A percentile compares a stretch with the other conserved stretches of the same genome.
phyloP scores from a whole-genome alignment of 139 green algal species.

The Asterochloris sp. region DNA sequence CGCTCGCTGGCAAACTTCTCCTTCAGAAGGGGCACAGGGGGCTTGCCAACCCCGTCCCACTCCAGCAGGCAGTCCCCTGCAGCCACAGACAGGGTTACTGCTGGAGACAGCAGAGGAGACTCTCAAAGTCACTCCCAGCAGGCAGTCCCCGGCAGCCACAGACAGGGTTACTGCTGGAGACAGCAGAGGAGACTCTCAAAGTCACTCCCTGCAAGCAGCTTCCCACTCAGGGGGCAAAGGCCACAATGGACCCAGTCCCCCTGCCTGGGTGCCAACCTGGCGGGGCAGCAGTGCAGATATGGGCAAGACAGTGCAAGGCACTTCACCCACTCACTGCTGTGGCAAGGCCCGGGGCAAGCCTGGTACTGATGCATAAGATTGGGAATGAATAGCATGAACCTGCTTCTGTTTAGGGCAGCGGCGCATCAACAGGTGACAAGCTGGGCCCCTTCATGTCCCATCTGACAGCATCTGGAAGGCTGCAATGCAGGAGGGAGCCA shows the following conservation, averaged over 20 bases:
- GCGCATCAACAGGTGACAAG: no score
- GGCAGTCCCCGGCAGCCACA: constrained; percentile 40
- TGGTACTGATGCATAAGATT: no score
- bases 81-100: neutral
- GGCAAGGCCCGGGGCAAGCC: no score
- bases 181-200: neutral
- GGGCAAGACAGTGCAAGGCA: no score
- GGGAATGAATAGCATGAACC: no score
- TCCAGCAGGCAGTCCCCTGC: constrained; percentile 65
- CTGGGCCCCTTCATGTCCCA: no score
- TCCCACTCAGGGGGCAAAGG: neutral
- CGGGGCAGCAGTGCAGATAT: no score
- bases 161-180: neutral
- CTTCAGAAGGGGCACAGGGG: constrained; percentile 79
- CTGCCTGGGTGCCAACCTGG: no score
- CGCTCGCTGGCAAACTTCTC: constrained; percentile 78
- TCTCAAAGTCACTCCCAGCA: constrained; percentile 39
- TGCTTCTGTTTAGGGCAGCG: no score
- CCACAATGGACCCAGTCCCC: no score
- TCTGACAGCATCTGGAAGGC: neutral
- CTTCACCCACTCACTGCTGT: no score
- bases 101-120: neutral
- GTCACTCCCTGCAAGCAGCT: neutral
- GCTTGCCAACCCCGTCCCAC: constrained; percentile 39
- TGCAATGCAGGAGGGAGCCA: neutral